phyloP scores from a whole-genome alignment of 768 basidiomycete species.

The Gautieria morchelliformis region DNA sequence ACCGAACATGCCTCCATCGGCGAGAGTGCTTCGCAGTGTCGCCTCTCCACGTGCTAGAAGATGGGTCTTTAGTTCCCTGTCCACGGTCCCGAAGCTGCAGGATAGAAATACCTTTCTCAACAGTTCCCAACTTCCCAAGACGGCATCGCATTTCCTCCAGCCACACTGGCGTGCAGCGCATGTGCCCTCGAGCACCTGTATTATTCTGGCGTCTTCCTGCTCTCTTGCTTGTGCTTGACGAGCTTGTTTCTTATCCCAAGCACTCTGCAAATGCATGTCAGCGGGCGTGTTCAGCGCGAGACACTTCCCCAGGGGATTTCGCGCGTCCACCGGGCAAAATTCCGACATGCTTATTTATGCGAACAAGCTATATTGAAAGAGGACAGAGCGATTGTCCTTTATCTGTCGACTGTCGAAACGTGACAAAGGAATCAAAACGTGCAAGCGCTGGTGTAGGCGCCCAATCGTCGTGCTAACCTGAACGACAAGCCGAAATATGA shows the following conservation, averaged over 20 bases:
- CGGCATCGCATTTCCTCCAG: neutral
- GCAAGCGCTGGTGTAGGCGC: neutral
- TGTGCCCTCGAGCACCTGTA: neutral
- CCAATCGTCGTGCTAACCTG: too few relatives aligned
- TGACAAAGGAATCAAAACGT: neutral
- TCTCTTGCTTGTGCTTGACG: neutral
- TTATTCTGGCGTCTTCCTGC: neutral
- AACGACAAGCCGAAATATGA: neutral
- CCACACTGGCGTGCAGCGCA: neutral
- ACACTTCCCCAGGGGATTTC: neutral
- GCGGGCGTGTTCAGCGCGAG: neutral
- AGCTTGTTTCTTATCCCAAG: neutral
- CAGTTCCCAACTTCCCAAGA: neutral
- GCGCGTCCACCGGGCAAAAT: neutral
- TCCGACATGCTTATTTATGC: neutral
- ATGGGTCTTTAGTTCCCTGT: neutral
- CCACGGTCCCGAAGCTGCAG: neutral
- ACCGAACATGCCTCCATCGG: neutral
- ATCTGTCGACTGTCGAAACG: neutral
- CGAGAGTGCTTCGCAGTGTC: neutral
- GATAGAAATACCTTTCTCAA: neutral
- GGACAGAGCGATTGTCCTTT: neutral
- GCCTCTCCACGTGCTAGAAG: neutral
- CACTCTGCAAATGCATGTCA: neutral
- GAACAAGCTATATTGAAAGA: neutral